phyloP scores from a whole-genome alignment of 495 filamentous ascomycete genomes.

The Aspergillus ellipticus region DNA sequence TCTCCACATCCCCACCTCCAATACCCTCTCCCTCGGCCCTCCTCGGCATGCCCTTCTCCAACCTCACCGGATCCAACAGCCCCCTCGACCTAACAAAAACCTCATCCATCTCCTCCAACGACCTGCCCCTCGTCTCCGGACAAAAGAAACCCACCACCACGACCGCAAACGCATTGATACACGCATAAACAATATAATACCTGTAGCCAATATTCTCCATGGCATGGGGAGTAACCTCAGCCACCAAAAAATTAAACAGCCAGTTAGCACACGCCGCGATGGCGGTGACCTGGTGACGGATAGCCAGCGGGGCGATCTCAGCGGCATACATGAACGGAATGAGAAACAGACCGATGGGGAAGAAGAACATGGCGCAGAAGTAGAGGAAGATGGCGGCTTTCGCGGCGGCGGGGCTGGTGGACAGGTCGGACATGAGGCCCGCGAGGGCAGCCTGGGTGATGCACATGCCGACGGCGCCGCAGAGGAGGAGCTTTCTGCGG shows the following conservation, averaged over 20 bases:
- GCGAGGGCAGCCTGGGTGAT: no score
- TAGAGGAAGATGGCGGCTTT: neutral
- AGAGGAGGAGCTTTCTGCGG: neutral
- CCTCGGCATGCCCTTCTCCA: no score
- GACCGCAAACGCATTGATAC: neutral
- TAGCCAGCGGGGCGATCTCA: neutral
- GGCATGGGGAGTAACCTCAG: neutral
- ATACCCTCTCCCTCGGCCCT: no score
- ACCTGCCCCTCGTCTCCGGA: neutral
- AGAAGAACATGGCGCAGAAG: neutral
- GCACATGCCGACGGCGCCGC: neutral
- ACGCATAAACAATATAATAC: neutral
- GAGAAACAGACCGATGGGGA: neutral
- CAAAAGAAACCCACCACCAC: neutral
- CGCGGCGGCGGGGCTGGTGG: neutral
- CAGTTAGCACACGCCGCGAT: neutral
- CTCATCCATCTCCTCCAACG: no score
- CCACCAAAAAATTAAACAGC: neutral
- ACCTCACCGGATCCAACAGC: no score
- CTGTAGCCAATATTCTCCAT: neutral
- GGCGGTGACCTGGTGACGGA: neutral
- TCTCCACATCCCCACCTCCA: no score
- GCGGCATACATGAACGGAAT: neutral
- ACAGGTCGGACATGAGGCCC: neutral
- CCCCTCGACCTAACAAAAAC: no score